Evolutionary conservation across 495 filamentous ascomycete species (phyloP), one percentile per base, ranked within the genome.

Genomic region (Penicillium herquei): DNA sequence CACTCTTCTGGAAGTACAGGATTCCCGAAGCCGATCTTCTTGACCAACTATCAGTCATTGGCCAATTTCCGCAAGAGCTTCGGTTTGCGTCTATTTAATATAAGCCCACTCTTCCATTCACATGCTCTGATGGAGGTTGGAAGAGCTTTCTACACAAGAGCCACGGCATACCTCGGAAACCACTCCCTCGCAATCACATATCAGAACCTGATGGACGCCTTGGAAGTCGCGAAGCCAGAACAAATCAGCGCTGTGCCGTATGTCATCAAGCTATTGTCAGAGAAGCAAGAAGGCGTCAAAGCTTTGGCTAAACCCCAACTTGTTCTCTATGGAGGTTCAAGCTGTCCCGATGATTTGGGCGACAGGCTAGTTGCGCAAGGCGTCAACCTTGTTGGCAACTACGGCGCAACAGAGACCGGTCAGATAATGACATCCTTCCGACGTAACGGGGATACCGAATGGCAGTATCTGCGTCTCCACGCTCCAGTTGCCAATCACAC

Each of bases 1-100:
- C 83, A 84, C 62, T 84, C 80, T 0, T 82, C 80, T 39, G 82
- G 83, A 3, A 82, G 78, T 6, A 85, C 82, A 5, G 82, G 83
- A 2, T 71, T 83, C n/a, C 83, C 83, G 3, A 85, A 85, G 55
- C 78, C 82, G 1, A 72, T 81, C 1, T 66, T 66, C 50, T 61
- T 75, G 0, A 68, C 69, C 11, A 66, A 76, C 49, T 61, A 67
- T 16, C 68, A 65, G 39, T 63, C 74, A 12, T 71, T 74, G 18
- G 75, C 78, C 6, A 71, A 73, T 49, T 68, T 63, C 48, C 58
- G 61, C 8, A 59, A 61, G 53, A 61, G 70, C 61, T 58, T 70
- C 57, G 50, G 45, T 39, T 49, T 75, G 41, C 63, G 61, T 1
- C 66, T 70, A 4, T 82, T 85, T 56, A 76, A 72, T 26, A 79